Evolutionary conservation across 192 early-diverging fungal species (phyloP), one percentile per base, ranked within the genome.

Genomic region (Coemansia asiatica): DNA sequence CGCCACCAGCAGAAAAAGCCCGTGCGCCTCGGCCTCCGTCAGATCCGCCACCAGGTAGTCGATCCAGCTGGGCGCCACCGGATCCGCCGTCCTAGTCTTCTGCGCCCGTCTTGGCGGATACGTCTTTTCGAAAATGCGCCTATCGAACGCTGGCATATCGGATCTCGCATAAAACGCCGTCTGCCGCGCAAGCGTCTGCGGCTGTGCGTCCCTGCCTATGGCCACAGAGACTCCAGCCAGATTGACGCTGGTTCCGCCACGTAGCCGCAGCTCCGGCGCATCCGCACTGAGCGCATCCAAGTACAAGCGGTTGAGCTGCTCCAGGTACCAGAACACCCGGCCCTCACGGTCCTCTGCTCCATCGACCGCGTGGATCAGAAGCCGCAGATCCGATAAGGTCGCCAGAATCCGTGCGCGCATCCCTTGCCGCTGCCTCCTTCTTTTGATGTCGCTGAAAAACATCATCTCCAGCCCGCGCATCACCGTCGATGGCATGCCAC

Each of bases 401-500:
- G 59, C 62, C 31, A 81, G 55, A 13, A 81, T 61, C 1, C 35
- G 68, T 18, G 67, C 61, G 15, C 78, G 78, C 50, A 64, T 61
- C 1, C 78, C 78, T 7, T 81, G 78, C 36, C 61, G 72, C 54
- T 62, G 78, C 23, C 78, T 61, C 38, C 68, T 72, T 33, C 63
- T 61, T 28, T 40, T 60, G 26, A 68, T 58, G 6, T 75, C 78
- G 19, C 33, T 35, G 33, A 66, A 60, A 18, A 67, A 66, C 49
- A 60, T 50, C 19, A 81, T 57, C 10, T 58, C 54, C 3, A 75
- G 65, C 15, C 63, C 64, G 31, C 31, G 63, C 78, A 81, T 81
- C 47, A 81, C 60, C 27, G 78, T 71, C 50, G 78, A 81, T 19
- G 78, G 78, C 78, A 81, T 81, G 23, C 62, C 50, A 12, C 49